Conservation (phyloP, 176 grass and related monocot genomes). For the Eleusine coracana region DNA sequence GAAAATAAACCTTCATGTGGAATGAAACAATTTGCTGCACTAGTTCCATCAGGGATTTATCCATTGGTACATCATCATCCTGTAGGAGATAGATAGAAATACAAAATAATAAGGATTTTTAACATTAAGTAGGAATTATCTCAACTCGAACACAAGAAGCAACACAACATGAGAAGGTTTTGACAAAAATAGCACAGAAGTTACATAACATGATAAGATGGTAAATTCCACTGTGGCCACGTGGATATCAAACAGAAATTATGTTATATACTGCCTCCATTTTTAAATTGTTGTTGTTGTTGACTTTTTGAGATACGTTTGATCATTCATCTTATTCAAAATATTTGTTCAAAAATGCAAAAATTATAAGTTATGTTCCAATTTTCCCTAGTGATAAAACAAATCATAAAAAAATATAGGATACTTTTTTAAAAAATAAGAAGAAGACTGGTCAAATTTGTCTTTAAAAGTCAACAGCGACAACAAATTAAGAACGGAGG, state of each 20-base stretch:
- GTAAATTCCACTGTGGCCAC: neutral
- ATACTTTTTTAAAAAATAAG: too few species aligned
- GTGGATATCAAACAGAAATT: conserved; percentile 3
- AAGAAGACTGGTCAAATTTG: too few species aligned
- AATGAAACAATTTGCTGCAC: conserved; percentile 76
- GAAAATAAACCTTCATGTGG: conserved; percentile 71
- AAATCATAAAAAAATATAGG: too few species aligned
- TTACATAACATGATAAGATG: neutral
- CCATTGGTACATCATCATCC: conserved; percentile 63
- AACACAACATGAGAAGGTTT: neutral
- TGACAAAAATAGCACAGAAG: neutral
- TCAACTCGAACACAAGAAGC: neutral
- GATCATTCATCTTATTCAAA: too few species aligned
- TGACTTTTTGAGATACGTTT: too few species aligned
- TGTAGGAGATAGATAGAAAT: conserved; percentile 24
- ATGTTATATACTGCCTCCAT: neutral
- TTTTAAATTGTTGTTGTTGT: too few species aligned
- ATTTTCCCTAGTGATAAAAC: too few species aligned
- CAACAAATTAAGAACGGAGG: too few species aligned
- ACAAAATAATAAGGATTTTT: neutral
- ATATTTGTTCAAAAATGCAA: too few species aligned
- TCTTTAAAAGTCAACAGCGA: too few species aligned
- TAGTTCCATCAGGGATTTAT: conserved; percentile 67
- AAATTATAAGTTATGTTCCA: too few species aligned
- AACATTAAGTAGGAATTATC: conserved; percentile 11